These are phyloP conservation scores for Dactylellina drechsleri DNA, from an alignment of 2,329 filamentous ascomycete species.

Conservation along the genomic window DNA sequence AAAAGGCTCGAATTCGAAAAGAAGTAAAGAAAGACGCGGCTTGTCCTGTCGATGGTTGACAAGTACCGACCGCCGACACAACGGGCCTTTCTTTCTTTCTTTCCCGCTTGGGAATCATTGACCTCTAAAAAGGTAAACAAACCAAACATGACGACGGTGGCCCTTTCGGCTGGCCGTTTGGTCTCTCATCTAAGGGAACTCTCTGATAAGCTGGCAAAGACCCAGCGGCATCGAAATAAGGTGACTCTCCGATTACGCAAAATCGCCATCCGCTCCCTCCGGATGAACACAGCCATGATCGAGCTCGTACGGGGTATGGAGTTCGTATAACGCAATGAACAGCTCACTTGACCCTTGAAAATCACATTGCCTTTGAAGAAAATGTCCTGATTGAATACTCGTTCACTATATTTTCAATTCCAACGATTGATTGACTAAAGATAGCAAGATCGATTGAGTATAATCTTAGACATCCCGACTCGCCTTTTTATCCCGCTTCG, in stretches of 20 bases:
- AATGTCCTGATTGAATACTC: too few species aligned
- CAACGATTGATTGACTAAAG: too few species aligned
- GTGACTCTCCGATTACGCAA: constrained; percentile 39
- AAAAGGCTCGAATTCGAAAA: not conserved
- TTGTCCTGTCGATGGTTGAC: too few species aligned
- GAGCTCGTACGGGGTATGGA: not conserved
- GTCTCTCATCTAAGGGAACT: not conserved
- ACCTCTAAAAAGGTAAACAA: constrained; percentile 1
- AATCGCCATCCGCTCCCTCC: not conserved
- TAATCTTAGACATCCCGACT: not conserved
- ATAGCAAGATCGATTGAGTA: not conserved
- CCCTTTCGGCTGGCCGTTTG: constrained; percentile 24
- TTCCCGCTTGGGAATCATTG: not conserved
- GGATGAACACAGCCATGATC: not conserved
- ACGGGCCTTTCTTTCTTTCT: not conserved
- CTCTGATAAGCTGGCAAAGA: constrained; percentile 11
- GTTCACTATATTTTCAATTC: too few species aligned
- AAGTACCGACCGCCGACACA: not conserved
- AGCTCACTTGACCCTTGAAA: too few species aligned
- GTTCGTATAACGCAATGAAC: too few species aligned
- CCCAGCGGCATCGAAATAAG: constrained; percentile 18
- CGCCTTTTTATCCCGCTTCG: constrained; percentile 11
- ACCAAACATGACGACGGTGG: constrained; percentile 38
- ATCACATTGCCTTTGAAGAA: too few species aligned
- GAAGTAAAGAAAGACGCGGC: too few species aligned